Percentiles rank a stretch among this genome's conserved stretches.
These are phyloP conservation scores for Kalmanozyma brasiliensis DNA, from an alignment of 1,284 basidiomycete species.

Conservation along the genomic window DNA sequence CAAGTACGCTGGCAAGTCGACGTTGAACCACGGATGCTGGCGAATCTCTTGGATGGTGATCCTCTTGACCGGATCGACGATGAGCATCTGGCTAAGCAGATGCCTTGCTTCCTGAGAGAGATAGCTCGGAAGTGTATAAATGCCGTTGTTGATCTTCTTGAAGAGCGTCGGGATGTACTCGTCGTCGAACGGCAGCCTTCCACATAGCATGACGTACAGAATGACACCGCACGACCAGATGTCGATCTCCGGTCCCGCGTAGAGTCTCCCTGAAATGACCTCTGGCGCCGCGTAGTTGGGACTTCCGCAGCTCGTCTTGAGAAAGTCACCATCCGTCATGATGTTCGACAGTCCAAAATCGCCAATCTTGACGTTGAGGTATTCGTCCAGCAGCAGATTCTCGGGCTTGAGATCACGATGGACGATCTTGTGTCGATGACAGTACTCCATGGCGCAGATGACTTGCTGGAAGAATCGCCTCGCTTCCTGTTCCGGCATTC, in stretches of 20 bases:
- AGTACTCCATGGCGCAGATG: conserved; percentile 66
- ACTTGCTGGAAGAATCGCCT: conserved; percentile 67
- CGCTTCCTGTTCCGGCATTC: conserved; percentile 64
- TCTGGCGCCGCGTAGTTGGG: conserved; percentile 68
- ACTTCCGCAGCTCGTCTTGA: conserved; percentile 67
- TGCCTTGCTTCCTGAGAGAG: conserved; percentile 63
- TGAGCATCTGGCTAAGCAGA: conserved; percentile 65
- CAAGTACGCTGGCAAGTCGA: conserved; percentile 63
- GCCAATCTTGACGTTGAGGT: conserved; percentile 67
- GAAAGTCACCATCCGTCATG: conserved; percentile 67
- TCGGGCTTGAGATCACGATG: conserved; percentile 67
- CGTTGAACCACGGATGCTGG: conserved; percentile 66
- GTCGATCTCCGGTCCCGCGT: conserved; percentile 67
- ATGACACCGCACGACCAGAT: conserved; percentile 68
- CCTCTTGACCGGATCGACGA: conserved; percentile 67
- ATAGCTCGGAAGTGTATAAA: conserved; percentile 64
- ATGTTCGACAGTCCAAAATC: conserved; percentile 68
- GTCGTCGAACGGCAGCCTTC: conserved; percentile 66
- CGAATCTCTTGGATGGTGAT: conserved; percentile 66
- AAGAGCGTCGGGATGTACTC: conserved; percentile 67
- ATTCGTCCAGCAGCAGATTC: conserved; percentile 65
- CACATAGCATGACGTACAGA: conserved; percentile 67
- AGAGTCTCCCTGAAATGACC: conserved; percentile 65
- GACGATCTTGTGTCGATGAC: conserved; percentile 66
- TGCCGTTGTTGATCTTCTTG: conserved; percentile 67